A percentile compares a stretch with the other conserved stretches of the same genome.
phyloP scores from a whole-genome alignment of 331 rosid species.

The Quercus phellos region DNA sequence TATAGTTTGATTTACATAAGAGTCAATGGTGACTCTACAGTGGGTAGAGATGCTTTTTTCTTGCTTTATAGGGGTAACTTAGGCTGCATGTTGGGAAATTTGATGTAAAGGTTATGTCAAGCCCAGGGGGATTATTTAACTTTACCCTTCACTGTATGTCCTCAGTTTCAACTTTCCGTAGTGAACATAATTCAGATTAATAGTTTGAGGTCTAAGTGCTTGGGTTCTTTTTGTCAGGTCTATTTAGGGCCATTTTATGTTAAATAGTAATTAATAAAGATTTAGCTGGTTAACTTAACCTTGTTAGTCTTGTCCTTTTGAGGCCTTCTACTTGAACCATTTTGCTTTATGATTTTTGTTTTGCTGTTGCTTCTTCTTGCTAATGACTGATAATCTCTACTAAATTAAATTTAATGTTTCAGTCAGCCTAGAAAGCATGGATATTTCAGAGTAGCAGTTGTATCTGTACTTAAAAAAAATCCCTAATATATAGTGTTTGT shows the following conservation, averaged over 20 bases:
- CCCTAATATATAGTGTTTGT: no score
- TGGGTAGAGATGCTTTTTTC: neutral
- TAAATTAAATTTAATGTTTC: neutral
- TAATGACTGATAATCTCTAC: conserved; percentile 1
- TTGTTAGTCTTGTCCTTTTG: neutral
- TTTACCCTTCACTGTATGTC: neutral
- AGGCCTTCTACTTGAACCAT: neutral
- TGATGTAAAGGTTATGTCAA: neutral
- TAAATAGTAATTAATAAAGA: neutral
- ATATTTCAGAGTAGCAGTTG: neutral
- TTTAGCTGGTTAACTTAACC: neutral
- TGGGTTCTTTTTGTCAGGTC: no score
- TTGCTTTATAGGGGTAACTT: no score
- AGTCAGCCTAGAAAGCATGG: neutral
- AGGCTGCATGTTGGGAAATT: neutral
- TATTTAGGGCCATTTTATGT: neutral
- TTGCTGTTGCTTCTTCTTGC: neutral
- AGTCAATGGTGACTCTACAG: neutral
- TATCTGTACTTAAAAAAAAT: no score
- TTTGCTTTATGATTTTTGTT: neutral
- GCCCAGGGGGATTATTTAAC: neutral
- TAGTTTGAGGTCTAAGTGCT: no score
- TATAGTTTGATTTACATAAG: neutral
- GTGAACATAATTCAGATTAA: neutral
- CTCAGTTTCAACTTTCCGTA: neutral